Percentiles rank a stretch among this genome's conserved stretches.
Evolutionary conservation across 2,329 filamentous ascomycete genomes (phyloP).

Genomic region (Apiospora arundinis): DNA sequence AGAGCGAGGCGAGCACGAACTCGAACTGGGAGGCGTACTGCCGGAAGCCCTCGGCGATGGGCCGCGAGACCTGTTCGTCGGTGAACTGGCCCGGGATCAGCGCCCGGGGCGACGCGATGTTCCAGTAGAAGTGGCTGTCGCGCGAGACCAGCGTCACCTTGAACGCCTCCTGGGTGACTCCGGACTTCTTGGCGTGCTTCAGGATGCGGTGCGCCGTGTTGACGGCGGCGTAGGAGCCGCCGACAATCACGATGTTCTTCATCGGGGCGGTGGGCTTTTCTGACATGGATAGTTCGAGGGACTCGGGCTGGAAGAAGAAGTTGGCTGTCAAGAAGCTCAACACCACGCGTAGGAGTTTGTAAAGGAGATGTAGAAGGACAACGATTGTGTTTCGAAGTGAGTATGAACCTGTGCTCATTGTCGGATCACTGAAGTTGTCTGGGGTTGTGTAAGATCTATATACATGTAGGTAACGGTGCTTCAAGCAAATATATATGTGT

Average conservation of each 20-base stretch:
- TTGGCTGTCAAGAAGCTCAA: background rate
- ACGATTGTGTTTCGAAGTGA: too few species aligned
- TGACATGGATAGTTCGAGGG: background rate
- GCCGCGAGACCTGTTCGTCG: constrained; percentile 49
- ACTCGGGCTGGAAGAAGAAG: background rate
- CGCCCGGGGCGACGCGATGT: constrained; percentile 53
- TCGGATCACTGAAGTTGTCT: too few species aligned
- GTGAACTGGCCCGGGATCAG: constrained; percentile 54
- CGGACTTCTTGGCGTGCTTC: constrained; percentile 37
- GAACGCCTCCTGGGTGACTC: constrained; percentile 47
- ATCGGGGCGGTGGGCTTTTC: constrained; percentile 21
- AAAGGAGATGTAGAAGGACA: too few species aligned
- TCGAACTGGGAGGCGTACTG: constrained; percentile 52
- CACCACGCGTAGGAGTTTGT: background rate
- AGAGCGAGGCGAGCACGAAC: constrained; percentile 57
- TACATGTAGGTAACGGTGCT: too few species aligned
- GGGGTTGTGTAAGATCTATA: too few species aligned
- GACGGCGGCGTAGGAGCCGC: constrained; percentile 39
- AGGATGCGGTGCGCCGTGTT: constrained; percentile 39
- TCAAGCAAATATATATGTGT: too few species aligned
- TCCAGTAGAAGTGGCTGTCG: constrained; percentile 57
- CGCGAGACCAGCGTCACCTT: constrained; percentile 54
- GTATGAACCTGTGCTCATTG: too few species aligned
- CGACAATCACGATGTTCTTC: constrained; percentile 40
- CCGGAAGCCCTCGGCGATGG: constrained; percentile 54